Conservation (phyloP, 2,329 filamentous ascomycete genomes). For the Beauveria australis region DNA sequence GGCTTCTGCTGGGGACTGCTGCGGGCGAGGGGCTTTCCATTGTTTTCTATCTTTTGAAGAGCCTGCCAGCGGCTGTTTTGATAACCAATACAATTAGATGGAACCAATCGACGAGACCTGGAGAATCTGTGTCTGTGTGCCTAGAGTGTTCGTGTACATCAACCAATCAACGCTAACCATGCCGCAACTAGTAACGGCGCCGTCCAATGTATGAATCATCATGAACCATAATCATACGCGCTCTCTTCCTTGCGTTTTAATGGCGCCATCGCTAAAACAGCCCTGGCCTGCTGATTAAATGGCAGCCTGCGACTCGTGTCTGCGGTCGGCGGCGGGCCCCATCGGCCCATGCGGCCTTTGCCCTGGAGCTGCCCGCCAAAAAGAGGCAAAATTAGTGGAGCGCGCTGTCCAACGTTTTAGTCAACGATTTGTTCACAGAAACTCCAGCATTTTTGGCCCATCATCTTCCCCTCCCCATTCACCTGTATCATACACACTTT, state of each 20-base stretch:
- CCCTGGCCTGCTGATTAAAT: conserved; percentile 5
- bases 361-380: neutral
- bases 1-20: conserved; percentile 7
- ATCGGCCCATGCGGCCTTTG: neutral
- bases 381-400: conserved; percentile 6
- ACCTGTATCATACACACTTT: neutral
- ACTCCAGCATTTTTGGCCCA: conserved; percentile 2
- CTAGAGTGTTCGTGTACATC: neutral
- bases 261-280: neutral
- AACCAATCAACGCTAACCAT: neutral
- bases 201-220: neutral
- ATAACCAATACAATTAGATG: neutral
- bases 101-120: conserved; percentile 10
- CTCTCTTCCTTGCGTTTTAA: neutral
- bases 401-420: conserved; percentile 10
- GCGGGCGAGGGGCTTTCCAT: conserved; percentile 6
- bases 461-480: neutral
- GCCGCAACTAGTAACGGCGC: neutral
- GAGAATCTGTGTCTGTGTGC: neutral
- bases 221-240: neutral
- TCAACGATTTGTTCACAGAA: conserved; percentile 9
- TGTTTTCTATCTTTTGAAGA: neutral
- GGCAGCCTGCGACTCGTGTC: neutral
- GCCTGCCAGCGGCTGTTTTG: neutral
- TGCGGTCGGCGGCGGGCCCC: conserved; percentile 9